Evolutionary conservation across 305 asterid genomes (phyloP), one percentile per base, ranked within the genome.

Genomic region (Fraxinus nigra): DNA sequence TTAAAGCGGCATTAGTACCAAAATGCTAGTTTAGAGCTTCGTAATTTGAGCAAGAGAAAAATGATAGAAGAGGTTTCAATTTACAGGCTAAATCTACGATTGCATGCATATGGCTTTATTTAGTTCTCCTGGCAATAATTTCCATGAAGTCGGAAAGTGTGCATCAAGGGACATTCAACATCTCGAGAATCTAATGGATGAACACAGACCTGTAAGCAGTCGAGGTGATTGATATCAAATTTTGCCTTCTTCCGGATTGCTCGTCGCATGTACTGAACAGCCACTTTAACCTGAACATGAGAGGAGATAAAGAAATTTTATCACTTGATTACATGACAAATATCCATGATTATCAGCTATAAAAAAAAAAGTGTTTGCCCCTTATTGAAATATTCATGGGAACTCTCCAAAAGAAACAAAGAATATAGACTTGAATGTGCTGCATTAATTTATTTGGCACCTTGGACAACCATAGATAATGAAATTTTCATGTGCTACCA

Each of bases 231-330:
- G 80, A 94, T 93, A 88, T 95, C 99, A 86, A 95, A 94, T 83
- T 94, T 92, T 86, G 99, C 99, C 89, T 89, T 95, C 90, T 90
- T 95, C 89, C 88, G 97, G 84, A 95, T 95, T 78, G 93, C 91
- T 48, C 93, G 92, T 20, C 98, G 92, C 99, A 94, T 95, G 88
- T 95, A 95, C 82, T 95, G 98, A 80, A 95, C 88, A 87, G 94
- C 99, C 90, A 95, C 92, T 89, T 94, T 95, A 78, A 95, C 92
- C 99, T 95, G 90, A 80, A 61, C 61, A 51, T 56, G 24, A 38
- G 81, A 54, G 82, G 80, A 76, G 78, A 34, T 48, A 74, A 51
- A 63, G 61, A 38, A 61, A 75, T 77, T 74, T 84, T 67, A 80
- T 56, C 54, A 77, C 72, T 72, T 65, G 35, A 72, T 34, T 59